Base-by-base conservation (phyloP, 2,329 filamentous ascomycete species). In the Botrytis fabae region DNA sequence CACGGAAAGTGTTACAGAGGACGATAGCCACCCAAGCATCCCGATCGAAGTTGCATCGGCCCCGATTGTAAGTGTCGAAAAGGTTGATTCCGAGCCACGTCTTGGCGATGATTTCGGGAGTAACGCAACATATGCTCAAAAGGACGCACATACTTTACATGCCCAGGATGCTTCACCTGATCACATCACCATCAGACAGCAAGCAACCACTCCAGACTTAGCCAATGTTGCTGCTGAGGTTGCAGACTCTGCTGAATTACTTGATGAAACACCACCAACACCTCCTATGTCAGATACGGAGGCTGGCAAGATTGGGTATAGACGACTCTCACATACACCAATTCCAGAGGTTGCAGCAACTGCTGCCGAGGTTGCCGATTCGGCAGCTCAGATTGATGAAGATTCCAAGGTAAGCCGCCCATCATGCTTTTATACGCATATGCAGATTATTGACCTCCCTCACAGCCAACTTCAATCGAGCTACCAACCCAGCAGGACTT, bases 311-410 rank as follows among this genome's bases (percentile, higher is more conserved):
- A 78, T 76, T 63, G 80, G 80, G 32, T 73, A 77, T 35, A 78
- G 81, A 66, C 78, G 80, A 54, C 74, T 83, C 48, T 82, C 82
- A 4, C 75, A 75, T 9, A 83, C 83, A 14, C 83, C 83, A 2
- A 82, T 83, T 66, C 78, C 81, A 51, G 80, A 85, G 72, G 83
- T 83, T 51, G 81, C 84, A 18, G 78, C 79, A 12, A 84, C 82
- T 20, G 84, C 84, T 10, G 83, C 83, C 6, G 85, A 87, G 75
- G 83, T 85, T 46, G 82, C 83, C 32, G 82, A 85, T 71, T 81
- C 80, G 40, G 84, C 85, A 28, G 78, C 82, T 73, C 79, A 77
- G 7, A 76, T 85, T 75, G 83, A 85, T 72, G 59, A 71, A 16
- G 74, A 78, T 32, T 73, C 71, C 14, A 38, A 59, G 62, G 74